Base-by-base conservation (phyloP, 2,329 filamentous ascomycete species). In the Metarhizium guizhouense region DNA sequence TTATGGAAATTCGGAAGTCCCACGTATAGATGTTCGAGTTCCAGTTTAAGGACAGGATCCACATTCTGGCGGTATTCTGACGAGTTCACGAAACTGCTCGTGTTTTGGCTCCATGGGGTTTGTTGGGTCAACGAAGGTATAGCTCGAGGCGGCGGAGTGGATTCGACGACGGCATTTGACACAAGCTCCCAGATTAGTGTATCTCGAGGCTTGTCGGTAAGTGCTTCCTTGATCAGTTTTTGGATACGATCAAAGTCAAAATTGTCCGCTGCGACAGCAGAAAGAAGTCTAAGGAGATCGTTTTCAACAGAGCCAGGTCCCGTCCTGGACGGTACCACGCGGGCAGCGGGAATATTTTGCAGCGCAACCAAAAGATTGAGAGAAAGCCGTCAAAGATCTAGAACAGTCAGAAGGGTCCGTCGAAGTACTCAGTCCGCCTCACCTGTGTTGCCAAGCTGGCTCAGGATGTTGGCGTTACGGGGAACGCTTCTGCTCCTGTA, bases 21-120 rank as follows among this genome's bases (percentile, higher is more conserved):
- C 56, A 71, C 62, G 59, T 72, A 67, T 38, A 74, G 60, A 62
- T 57, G 52, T 38, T 66, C 65, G 49, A 73, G 64, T 53, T 72
- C 69, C 48, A 67, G 57, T 55, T 68, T 71, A 0, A 74, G 63
- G 10, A 71, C 57, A 20, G 47, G 56, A 38, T 74, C 67, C 5
- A 69, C 58, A 58, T 73, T 29, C 51, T 64, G 58, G 18, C 67
- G 66, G 51, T 64, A 55, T 56, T 73, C 67, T 3, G 68, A 71
- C 1, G 68, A 72, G 59, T 72, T 73, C 8, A 60, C 54, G 45
- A 71, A 64, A 60, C 63, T 63, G 60, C 63, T 64, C 7, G 67
- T 71, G 42, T 65, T 71, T 55, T 57, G 59, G 6, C 61, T 60
- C 20, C 20, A 65, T 43, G 65, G 67, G 30, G 66, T 69, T 58